phyloP scores from a whole-genome alignment of 192 early-diverging fungal species.

The Coemansia umbellata region DNA sequence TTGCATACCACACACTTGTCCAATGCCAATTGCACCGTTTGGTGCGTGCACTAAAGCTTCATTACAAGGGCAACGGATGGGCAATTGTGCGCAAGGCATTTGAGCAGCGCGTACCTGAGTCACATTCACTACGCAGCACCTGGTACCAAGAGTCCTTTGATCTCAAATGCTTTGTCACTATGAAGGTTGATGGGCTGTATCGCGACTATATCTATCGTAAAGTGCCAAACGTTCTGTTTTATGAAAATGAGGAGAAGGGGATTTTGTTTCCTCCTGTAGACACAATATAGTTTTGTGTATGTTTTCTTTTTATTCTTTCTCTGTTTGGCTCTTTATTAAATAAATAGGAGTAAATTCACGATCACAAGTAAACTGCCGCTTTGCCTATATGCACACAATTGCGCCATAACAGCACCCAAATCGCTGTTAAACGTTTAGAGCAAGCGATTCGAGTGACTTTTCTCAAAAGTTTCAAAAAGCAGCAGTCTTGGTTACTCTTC shows the following conservation, averaged over 20 bases:
- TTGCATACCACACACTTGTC: conserved; percentile 62
- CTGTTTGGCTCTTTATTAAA: too few species aligned
- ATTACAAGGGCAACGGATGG: conserved; percentile 60
- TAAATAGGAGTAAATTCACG: too few species aligned
- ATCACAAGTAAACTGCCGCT: too few species aligned
- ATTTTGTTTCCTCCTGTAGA: conserved; percentile 10
- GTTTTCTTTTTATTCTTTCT: too few species aligned
- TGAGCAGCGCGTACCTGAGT: conserved; percentile 41
- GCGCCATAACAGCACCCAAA: too few species aligned
- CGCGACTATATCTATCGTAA: conserved; percentile 54
- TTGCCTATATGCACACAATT: too few species aligned
- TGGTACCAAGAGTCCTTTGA: conserved; percentile 52
- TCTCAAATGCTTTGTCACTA: conserved; percentile 61
- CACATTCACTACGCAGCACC: conserved; percentile 41
- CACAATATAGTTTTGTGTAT: background rate
- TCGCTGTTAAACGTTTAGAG: too few species aligned
- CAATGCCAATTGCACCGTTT: conserved; percentile 59
- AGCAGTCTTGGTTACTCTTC: too few species aligned
- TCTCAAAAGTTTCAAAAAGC: too few species aligned
- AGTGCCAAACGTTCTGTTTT: conserved; percentile 48
- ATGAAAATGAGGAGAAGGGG: conserved; percentile 25
- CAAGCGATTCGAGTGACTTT: too few species aligned
- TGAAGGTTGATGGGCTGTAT: conserved; percentile 67
- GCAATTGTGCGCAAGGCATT: conserved; percentile 52
- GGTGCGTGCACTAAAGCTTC: conserved; percentile 57